A percentile compares a stretch with the other conserved stretches of the same genome.
Evolutionary conservation across 371 early-diverging fungal genomes (phyloP).

Genomic region (Ordospora colligata): DNA sequence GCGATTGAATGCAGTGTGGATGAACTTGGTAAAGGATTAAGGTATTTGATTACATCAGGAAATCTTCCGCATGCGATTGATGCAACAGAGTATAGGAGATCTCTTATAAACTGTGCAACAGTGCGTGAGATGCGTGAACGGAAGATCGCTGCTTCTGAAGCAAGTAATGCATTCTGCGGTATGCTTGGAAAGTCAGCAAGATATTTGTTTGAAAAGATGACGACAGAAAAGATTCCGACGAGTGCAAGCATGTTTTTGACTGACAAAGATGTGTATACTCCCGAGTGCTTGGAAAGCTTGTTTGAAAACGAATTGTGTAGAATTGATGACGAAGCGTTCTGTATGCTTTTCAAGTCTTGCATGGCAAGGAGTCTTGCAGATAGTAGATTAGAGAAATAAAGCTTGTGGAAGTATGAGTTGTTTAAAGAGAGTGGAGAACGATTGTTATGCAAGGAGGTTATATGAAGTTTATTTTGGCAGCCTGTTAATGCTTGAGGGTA

Average conservation of each 20-base stretch:
- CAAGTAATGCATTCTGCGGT: not conserved
- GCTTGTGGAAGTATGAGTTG: not conserved
- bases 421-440: not conserved
- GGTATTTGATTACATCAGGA: conserved; percentile 17
- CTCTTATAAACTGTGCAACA: not conserved
- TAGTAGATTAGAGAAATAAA: not conserved
- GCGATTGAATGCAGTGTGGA: not conserved
- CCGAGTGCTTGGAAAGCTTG: not conserved
- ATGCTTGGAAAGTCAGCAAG: conserved; percentile 17
- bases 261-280: conserved; percentile 1
- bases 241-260: conserved; percentile 20
- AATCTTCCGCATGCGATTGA: conserved; percentile 34
- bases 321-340: not conserved
- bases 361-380: not conserved
- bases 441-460: not conserved
- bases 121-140: conserved; percentile 22
- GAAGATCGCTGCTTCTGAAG: conserved; percentile 8
- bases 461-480: not conserved
- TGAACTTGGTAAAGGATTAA: conserved; percentile 2
- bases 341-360: not conserved
- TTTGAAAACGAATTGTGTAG: not conserved
- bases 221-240: not conserved
- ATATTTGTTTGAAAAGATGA: conserved; percentile 46
- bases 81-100: not conserved
- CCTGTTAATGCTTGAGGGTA: not conserved